phyloP scores from a whole-genome alignment of 176 grass and related monocot species.

The Aegilops bicornis region DNA sequence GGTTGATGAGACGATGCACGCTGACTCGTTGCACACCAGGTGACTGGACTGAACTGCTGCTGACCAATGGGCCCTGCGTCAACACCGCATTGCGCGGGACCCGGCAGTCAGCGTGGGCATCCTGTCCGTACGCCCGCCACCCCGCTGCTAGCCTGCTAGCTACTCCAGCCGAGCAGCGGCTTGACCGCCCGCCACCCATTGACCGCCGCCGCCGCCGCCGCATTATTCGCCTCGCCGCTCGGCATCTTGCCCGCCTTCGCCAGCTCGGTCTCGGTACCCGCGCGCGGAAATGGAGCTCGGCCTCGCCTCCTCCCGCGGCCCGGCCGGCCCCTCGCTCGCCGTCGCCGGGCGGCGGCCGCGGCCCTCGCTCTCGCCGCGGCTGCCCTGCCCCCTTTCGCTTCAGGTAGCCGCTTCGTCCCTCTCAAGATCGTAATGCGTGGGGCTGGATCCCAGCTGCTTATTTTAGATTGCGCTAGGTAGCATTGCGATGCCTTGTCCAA shows the following conservation, averaged over 20 bases:
- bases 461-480: neutral
- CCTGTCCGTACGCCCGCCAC: neutral
- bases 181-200: no score
- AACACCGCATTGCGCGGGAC: neutral
- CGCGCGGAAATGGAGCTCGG: slow-evolving; percentile 37
- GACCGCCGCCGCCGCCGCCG: neutral
- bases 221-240: no score
- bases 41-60: fast-evolving
- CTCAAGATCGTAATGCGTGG: neutral
- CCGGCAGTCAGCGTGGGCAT: neutral
- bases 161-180: neutral
- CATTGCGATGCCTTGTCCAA: no score
- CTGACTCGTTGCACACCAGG: neutral
- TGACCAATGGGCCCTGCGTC: neutral
- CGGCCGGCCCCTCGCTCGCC: neutral
- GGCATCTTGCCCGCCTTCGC: neutral
- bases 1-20: no score
- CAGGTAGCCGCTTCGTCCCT: neutral
- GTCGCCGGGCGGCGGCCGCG: neutral
- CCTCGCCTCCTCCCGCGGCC: slow-evolving; percentile 12
- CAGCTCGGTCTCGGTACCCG: neutral
- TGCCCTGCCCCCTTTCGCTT: neutral
- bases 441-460: neutral
- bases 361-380: neutral
- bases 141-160: no score